phyloP scores from a whole-genome alignment of 2,329 filamentous ascomycete genomes.

The Penicillium polonicum region DNA sequence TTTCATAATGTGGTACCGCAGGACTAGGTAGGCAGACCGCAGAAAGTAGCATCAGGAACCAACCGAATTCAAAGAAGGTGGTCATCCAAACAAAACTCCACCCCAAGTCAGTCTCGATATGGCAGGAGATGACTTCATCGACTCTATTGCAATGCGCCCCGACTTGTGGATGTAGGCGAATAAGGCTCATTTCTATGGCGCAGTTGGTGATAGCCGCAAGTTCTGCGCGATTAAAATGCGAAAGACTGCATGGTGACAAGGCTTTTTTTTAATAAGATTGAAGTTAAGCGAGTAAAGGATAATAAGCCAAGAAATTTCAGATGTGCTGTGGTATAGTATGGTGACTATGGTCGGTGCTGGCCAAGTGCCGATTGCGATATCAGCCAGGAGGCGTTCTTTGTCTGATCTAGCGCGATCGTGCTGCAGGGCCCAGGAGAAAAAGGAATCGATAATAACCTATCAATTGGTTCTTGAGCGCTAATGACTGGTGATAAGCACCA shows the following conservation, averaged over 20 bases:
- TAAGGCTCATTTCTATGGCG: conserved; percentile 19
- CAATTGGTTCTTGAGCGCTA: conserved; percentile 11
- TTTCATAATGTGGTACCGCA: neutral
- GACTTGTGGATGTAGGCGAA: conserved; percentile 2
- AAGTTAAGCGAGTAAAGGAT: neutral
- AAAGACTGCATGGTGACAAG: conserved; percentile 13
- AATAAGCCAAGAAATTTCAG: neutral
- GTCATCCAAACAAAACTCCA: neutral
- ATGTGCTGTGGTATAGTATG: neutral
- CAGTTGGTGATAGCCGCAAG: conserved; percentile 32
- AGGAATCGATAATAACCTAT: conserved; percentile 21
- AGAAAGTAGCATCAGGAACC: neutral
- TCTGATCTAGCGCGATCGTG: conserved; percentile 8
- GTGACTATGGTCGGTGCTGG: neutral
- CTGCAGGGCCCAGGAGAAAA: neutral
- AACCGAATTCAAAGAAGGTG: neutral
- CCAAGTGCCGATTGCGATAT: conserved; percentile 7
- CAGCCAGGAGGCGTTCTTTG: neutral
- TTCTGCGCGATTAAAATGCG: conserved; percentile 1
- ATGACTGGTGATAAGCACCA: conserved; percentile 8
- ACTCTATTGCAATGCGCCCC: neutral
- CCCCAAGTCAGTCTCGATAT: neutral
- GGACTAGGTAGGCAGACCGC: neutral
- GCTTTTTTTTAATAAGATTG: neutral
- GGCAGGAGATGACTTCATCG: neutral